Evolutionary conservation across 2,329 filamentous ascomycete species (phyloP), one percentile per base, ranked within the genome.

Genomic region (Cercospora sp.): DNA sequence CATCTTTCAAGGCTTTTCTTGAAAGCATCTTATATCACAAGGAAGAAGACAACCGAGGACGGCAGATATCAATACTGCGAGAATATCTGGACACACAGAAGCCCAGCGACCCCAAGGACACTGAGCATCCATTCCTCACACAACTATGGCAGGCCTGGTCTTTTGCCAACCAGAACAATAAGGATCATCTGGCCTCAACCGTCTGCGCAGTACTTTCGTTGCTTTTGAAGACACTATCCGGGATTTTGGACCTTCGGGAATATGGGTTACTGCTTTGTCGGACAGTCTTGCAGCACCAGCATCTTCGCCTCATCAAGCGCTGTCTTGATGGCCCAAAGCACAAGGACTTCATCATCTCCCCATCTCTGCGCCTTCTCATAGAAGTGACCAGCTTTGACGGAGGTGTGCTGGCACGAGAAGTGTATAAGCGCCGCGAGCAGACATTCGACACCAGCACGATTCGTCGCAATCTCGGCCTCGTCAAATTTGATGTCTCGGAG

Each of bases 121-220:
- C 87, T 63, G 84, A 87, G 63, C 83, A 86, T 6, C 83, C 89
- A 26, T 92, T 90, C 73, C 86, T 98, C 31, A 82, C 86, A 2
- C 92, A 97, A 74, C 82, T 98, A 45, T 91, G 96, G 80, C 91
- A 96, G 74, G 93, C 89, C 68, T 98, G 94, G 94, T 89, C 88
- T 59, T 93, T 91, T 81, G 93, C 91, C 3, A 88, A 89, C 31
- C 89, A 92, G 77, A 88, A 88, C 72, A 92, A 92, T 76, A 91
- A 94, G 73, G 93, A 97, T 67, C 87, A 89, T 64, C 83, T 97
- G 68, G 86, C 95, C 77, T 94, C 93, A 1, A 88, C 92, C 7
- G 88, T 95, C 3, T 89, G 91, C 1, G 91, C 94, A 1, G 89
- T 93, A 7, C 82, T 99, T 31, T 92, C 92, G 1, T 85, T 97